Evolutionary conservation across 1,139 yeast genomes (phyloP).

Genomic region (Meyerozyma carpophila): DNA sequence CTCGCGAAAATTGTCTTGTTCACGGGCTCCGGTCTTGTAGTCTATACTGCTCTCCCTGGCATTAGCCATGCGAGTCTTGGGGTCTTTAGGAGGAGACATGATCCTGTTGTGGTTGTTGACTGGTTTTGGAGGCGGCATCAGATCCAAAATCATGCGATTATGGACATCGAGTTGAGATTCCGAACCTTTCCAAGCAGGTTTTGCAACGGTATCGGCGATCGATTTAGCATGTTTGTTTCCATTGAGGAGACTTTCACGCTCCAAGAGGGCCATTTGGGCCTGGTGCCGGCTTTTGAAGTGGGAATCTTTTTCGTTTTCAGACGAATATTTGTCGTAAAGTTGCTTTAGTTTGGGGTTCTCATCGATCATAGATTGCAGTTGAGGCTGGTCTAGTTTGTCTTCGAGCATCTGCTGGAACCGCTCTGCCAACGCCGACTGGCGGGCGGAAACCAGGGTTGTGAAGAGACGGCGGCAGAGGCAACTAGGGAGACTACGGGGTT

Average conservation of each 20-base stretch:
- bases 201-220: slow-evolving; percentile 36
- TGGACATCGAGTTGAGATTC: slow-evolving; percentile 50
- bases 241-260: slow-evolving; percentile 23
- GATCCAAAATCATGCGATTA: slow-evolving; percentile 60
- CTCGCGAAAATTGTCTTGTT: slow-evolving; percentile 53
- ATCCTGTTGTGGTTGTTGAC: slow-evolving; percentile 13
- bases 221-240: slow-evolving; percentile 48
- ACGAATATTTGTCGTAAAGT: slow-evolving; percentile 7
- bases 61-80: slow-evolving; percentile 37
- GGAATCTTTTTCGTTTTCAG: slow-evolving; percentile 1
- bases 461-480: not conserved
- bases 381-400: slow-evolving; percentile 10
- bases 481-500: not conserved
- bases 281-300: slow-evolving; percentile 1
- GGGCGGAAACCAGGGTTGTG: not conserved
- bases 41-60: slow-evolving; percentile 69
- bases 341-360: slow-evolving; percentile 7
- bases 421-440: slow-evolving; percentile 13
- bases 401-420: slow-evolving; percentile 18
- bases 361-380: slow-evolving; percentile 5
- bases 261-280: slow-evolving; percentile 10
- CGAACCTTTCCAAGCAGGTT: slow-evolving; percentile 65
- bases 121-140: slow-evolving; percentile 43
- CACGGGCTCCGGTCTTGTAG: slow-evolving; percentile 31
- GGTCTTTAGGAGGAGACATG: slow-evolving; percentile 20